Evolutionary conservation across 2,329 filamentous ascomycete genomes (phyloP), one percentile per base, ranked within the genome.

Genomic region (Arthrobotrys pseudoclavata): DNA sequence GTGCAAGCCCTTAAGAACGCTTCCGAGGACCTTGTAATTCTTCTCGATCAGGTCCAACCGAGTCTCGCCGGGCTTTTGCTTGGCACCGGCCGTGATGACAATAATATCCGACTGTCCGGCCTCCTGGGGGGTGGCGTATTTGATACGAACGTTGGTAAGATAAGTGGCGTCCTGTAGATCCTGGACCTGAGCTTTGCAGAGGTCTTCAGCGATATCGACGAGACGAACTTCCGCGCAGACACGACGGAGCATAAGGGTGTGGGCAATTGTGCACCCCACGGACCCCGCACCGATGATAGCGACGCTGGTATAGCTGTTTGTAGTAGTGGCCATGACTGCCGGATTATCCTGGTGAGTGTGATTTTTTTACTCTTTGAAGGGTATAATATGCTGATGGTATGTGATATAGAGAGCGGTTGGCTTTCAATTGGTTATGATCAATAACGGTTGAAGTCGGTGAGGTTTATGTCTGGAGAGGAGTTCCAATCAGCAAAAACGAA

Each of bases 1-100:
- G 34, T 81, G 80, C 62, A 83, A 74, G 52, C 80, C 80, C 26
- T 82, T 81, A 29, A 83, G 80, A 20, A 83, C 79, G 60, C 79
- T 71, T 48, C 77, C 71, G 79, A 83, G 82, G 15, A 83, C 78
- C 34, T 77, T 79, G 74, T 82, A 80, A 79, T 83, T 83, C 74
- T 81, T 82, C 79, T 81, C 80, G 63, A 83, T 80, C 5, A 83
- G 81, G 71, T 83, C 82, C 31, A 82, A 74, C 24, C 82, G 81
- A 10, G 82, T 82, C 74, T 83, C 82, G 34, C 82, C 82, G 45
- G 82, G 82, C 78, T 82, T 82, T 74, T 83, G 82, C 79, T 83
- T 83, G 70, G 82, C 82, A 34, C 82, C 82, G 26, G 82, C 82
- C 12, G 82, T 83, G 80, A 83, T 82, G 79, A 83, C 80, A 71